A percentile compares a stretch with the other conserved stretches of the same genome.
These are phyloP conservation scores for Triticum aestivum DNA, from an alignment of 176 grass and related monocot genomes.

Conservation along the genomic window IWGSC_CS_RefSeq_v2.1 NC_057800.1:702296057-702296556, in stretches of 20 bases:
- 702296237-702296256: not conserved
- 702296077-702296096: constrained; percentile 93
- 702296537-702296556: no score
- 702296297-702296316: constrained; percentile 98
- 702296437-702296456: no score
- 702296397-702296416: no score
- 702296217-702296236: not conserved
- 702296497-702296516: no score
- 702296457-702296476: no score
- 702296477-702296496: no score
- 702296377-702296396: no score
- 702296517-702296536: no score
- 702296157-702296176: not conserved
- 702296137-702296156: not conserved
- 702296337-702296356: constrained; percentile 96
- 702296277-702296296: constrained; percentile 45
- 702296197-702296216: not conserved
- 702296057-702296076: constrained; percentile 98
- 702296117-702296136: not conserved
- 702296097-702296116: constrained; percentile 85
- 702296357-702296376: constrained; percentile 85
- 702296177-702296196: not conserved
- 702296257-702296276: constrained; percentile 27
- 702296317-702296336: constrained; percentile 91
- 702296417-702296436: no score